These are phyloP conservation scores for Rhazya stricta DNA, from an alignment of 257 asterid species.

Conservation along the genomic window DNA sequence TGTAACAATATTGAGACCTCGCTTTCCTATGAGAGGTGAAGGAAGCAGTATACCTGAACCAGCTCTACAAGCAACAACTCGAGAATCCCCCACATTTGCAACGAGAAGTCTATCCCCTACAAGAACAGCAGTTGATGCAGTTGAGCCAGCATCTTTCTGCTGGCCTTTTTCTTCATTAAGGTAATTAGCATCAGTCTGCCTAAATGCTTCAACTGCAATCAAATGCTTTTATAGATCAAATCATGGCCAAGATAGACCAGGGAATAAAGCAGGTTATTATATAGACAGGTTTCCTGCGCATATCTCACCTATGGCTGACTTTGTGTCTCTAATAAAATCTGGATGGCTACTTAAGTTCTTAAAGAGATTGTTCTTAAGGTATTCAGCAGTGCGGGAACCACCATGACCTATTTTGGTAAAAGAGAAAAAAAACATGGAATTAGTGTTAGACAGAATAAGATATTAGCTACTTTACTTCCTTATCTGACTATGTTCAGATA, in stretches of 20 bases:
- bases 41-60: slow-evolving; percentile 56
- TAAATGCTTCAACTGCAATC: slow-evolving; percentile 62
- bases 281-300: neutral
- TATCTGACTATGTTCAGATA: neutral
- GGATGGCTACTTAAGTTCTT: slow-evolving; percentile 68
- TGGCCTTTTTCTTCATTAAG: slow-evolving; percentile 61
- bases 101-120: slow-evolving; percentile 58
- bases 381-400: slow-evolving; percentile 72
- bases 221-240: slow-evolving; percentile 23
- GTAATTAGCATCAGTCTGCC: slow-evolving; percentile 61
- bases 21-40: neutral
- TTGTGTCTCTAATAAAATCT: slow-evolving; percentile 53
- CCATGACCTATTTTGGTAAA: slow-evolving; percentile 60
- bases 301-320: slow-evolving; percentile 65
- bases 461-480: neutral
- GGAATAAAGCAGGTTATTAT: neutral
- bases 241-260: neutral
- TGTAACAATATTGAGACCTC: neutral
- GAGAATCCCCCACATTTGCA: slow-evolving; percentile 81
- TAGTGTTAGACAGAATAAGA: neutral
- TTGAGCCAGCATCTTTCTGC: slow-evolving; percentile 78
- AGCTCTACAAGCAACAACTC: slow-evolving; percentile 74
- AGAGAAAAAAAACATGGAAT: slow-evolving; percentile 8
- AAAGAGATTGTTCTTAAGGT: slow-evolving; percentile 70
- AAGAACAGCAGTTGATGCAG: slow-evolving; percentile 75